Evolutionary conservation across 2,329 filamentous ascomycete species (phyloP).

Genomic region (Cercospora zeina): DNA sequence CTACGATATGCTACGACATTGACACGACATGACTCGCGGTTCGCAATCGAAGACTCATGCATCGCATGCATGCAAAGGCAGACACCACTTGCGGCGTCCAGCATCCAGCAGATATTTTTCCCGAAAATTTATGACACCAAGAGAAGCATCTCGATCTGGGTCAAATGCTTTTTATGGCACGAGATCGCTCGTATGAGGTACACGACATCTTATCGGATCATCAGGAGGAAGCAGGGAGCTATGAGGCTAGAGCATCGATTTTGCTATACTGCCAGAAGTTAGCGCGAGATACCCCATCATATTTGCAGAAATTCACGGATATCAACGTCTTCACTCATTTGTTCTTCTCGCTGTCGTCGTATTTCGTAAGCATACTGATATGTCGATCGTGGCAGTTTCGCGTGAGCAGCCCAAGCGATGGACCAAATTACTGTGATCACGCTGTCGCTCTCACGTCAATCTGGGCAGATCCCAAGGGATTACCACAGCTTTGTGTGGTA

Average conservation of each 20-base stretch:
- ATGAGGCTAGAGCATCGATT: neutral
- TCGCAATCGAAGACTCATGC: neutral
- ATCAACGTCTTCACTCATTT: neutral
- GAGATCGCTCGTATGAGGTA: neutral
- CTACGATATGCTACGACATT: neutral
- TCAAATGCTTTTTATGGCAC: neutral
- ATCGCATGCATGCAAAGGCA: neutral
- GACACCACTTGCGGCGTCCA: neutral
- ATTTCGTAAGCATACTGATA: neutral
- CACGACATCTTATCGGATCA: neutral
- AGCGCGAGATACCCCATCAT: slow-evolving; percentile 13
- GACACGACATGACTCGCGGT: neutral
- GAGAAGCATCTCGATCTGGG: neutral
- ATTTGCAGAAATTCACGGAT: neutral
- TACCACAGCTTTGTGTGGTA: neutral
- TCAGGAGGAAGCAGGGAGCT: neutral
- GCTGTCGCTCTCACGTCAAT: neutral
- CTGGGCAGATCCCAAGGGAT: neutral
- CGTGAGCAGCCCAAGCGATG: neutral
- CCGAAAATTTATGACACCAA: neutral
- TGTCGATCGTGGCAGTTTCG: neutral
- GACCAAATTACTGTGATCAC: neutral
- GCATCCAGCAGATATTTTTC: neutral
- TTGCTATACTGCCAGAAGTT: neutral
- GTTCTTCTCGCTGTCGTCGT: neutral